Conservation (phyloP, 2,329 filamentous ascomycete genomes). For the Pseudogymnoascus sp. region DNA sequence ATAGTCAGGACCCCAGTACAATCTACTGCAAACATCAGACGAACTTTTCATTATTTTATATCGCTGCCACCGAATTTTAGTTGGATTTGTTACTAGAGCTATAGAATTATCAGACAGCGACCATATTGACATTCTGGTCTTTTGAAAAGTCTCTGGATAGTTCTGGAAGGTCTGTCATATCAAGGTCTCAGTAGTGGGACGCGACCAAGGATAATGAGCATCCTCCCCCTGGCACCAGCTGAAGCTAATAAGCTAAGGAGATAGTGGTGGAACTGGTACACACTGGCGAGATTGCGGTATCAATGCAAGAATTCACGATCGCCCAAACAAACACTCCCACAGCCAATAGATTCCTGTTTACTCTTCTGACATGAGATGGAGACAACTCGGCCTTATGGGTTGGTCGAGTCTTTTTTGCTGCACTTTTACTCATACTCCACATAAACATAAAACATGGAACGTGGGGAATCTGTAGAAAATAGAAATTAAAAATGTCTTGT, state of each 20-base stretch:
- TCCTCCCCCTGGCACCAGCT: neutral
- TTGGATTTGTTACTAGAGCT: neutral
- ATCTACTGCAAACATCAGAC: neutral
- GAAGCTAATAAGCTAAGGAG: neutral
- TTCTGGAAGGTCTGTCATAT: neutral
- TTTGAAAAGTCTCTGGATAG: neutral
- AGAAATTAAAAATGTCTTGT: slow-evolving; percentile 2
- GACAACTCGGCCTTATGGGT: neutral
- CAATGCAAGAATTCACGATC: slow-evolving; percentile 3
- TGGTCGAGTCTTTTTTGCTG: neutral
- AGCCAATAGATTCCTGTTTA: slow-evolving; percentile 6
- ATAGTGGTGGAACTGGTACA: neutral
- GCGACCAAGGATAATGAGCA: neutral
- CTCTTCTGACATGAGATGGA: slow-evolving; percentile 4
- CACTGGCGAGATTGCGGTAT: slow-evolving; percentile 1
- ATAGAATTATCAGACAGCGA: neutral
- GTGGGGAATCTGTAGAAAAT: slow-evolving; percentile 2
- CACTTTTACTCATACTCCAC: neutral
- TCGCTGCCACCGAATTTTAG: neutral
- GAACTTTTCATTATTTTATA: neutral
- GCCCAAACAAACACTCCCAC: neutral
- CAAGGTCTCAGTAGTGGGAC: neutral
- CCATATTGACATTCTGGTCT: neutral
- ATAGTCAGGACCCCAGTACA: neutral
- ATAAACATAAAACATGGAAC: slow-evolving; percentile 1